phyloP scores from a whole-genome alignment of 1,284 basidiomycete species.

The Polyporus tsugae region DNA sequence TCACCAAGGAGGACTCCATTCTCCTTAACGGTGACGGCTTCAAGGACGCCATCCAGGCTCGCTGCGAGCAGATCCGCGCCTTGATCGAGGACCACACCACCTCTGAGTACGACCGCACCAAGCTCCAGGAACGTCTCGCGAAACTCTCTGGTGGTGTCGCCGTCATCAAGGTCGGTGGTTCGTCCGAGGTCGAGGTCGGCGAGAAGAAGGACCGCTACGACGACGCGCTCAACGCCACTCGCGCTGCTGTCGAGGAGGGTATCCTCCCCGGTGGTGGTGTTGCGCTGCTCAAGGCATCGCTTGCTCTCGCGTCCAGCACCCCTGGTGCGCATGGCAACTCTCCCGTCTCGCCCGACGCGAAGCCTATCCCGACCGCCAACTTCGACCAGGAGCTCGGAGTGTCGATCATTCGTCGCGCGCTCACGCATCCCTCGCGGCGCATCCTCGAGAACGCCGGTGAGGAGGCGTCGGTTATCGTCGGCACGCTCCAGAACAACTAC shows the following conservation, averaged over 20 bases:
- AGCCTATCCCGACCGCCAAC: constrained; percentile 84
- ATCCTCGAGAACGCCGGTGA: constrained; percentile 97
- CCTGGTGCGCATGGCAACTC: constrained; percentile 47
- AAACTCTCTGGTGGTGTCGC: constrained; percentile 97
- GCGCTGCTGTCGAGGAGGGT: constrained; percentile 98
- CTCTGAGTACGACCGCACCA: constrained; percentile 93
- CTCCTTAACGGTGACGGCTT: constrained; percentile 93
- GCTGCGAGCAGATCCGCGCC: constrained; percentile 95
- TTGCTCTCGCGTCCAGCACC: constrained; percentile 73
- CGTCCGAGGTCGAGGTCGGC: constrained; percentile 94
- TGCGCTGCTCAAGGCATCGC: constrained; percentile 89
- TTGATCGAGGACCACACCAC: constrained; percentile 88
- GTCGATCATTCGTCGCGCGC: constrained; percentile 89
- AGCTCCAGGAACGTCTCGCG: constrained; percentile 96
- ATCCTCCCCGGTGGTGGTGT: constrained; percentile 97
- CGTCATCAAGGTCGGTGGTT: constrained; percentile 97
- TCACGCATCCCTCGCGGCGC: constrained; percentile 86
- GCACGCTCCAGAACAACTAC: constrained; percentile 80
- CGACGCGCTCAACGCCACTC: constrained; percentile 96
- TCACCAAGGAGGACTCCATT: constrained; percentile 99
- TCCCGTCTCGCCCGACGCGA: constrained; percentile 58
- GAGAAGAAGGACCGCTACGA: constrained; percentile 99
- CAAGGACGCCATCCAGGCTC: constrained; percentile 86
- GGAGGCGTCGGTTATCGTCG: constrained; percentile 94
- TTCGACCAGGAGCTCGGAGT: constrained; percentile 99